Percentiles rank a stretch among this genome's conserved stretches.
These are phyloP conservation scores for Sporothrix variecibatus DNA, from an alignment of 2,329 filamentous ascomycete species.

Conservation along the genomic window DNA sequence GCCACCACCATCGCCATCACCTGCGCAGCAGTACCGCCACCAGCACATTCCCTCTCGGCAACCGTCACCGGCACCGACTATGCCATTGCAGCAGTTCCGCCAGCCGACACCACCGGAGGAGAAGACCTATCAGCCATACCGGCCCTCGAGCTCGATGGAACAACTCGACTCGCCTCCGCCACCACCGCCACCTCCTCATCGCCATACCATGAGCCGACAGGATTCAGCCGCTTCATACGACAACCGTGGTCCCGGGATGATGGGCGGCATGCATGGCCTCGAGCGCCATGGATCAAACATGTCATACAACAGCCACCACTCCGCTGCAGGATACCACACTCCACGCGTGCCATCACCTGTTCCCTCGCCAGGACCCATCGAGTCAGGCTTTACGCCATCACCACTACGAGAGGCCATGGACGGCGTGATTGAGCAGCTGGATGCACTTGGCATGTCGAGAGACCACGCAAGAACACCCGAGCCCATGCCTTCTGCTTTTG, in stretches of 20 bases:
- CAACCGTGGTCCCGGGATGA: conserved; percentile 26
- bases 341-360: conserved; percentile 63
- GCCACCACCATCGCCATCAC: conserved; percentile 13
- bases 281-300: conserved; percentile 44
- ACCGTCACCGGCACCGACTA: conserved; percentile 27
- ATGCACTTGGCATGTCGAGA: conserved; percentile 74
- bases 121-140: conserved; percentile 32
- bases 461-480: conserved; percentile 52
- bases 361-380: conserved; percentile 63
- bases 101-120: conserved; percentile 31
- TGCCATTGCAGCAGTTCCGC: conserved; percentile 28
- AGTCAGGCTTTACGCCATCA: conserved; percentile 77
- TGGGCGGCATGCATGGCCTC: conserved; percentile 10
- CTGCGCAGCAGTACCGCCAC: conserved; percentile 25
- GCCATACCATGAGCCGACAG: conserved; percentile 54
- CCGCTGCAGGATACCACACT: conserved; percentile 49
- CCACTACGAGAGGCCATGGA: conserved; percentile 95
- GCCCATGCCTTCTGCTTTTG: conserved; percentile 51
- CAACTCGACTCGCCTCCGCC: conserved; percentile 68
- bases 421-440: conserved; percentile 92
- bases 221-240: conserved; percentile 40
- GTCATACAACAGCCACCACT: conserved; percentile 39
- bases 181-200: conserved; percentile 80
- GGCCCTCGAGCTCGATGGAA: conserved; percentile 18
- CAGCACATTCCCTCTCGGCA: conserved; percentile 28